phyloP scores from a whole-genome alignment of 495 filamentous ascomycete species.

The Aspergillus mulundensis region DNA sequence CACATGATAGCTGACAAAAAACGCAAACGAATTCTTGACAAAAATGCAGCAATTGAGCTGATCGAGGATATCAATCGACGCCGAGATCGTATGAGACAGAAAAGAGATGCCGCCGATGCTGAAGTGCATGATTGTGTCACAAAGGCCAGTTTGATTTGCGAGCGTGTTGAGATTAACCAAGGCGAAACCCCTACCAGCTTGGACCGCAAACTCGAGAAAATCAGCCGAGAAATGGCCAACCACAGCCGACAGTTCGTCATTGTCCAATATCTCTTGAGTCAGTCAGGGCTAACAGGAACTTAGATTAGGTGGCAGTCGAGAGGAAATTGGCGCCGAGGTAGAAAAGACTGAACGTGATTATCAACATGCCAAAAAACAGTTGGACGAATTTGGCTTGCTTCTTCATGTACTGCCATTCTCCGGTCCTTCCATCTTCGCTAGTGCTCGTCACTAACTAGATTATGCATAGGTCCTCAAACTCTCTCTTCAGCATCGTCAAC shows the following conservation, averaged over 20 bases:
- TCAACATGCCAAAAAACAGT: constrained; percentile 40
- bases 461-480: constrained; percentile 51
- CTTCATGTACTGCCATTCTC: constrained; percentile 39
- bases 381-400: constrained; percentile 48
- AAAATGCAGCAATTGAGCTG: constrained; percentile 58
- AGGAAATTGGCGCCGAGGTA: constrained; percentile 57
- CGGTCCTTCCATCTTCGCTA: neutral
- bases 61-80: constrained; percentile 48
- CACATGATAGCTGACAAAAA: constrained; percentile 47
- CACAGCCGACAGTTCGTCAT: constrained; percentile 46
- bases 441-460: constrained; percentile 3
- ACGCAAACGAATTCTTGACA: constrained; percentile 52
- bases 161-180: constrained; percentile 61
- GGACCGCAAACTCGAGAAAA: constrained; percentile 56
- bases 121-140: constrained; percentile 51
- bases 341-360: constrained; percentile 38
- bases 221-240: constrained; percentile 52
- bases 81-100: constrained; percentile 40
- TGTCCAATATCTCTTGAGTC: neutral
- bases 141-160: constrained; percentile 54
- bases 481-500: constrained; percentile 63
- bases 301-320: constrained; percentile 63
- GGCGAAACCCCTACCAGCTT: constrained; percentile 63
- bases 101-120: constrained; percentile 41
- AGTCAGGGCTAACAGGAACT: neutral